Evolutionary conservation across 2,329 filamentous ascomycete species (phyloP).

Genomic region (Colletotrichum costaricense): DNA sequence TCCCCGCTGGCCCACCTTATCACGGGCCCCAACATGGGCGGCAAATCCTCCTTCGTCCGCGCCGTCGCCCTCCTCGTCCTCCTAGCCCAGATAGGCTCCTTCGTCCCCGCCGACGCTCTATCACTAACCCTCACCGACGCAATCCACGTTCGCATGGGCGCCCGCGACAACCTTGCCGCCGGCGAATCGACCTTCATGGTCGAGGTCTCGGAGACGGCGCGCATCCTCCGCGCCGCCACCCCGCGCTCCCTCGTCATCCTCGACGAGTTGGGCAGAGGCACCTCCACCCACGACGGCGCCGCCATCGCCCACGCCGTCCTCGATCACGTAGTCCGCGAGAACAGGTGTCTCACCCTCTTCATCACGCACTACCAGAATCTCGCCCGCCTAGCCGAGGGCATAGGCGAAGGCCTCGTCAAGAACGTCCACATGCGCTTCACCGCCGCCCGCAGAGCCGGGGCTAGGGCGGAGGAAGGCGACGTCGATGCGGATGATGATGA

Average conservation of each 20-base stretch:
- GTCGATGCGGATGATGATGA: conserved; percentile 34
- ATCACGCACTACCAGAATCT: conserved; percentile 98
- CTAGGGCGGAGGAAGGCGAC: conserved; percentile 32
- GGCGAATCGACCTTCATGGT: conserved; percentile 99
- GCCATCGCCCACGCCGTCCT: conserved; percentile 95
- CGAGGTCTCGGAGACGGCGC: conserved; percentile 90
- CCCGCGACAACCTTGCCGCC: conserved; percentile 94
- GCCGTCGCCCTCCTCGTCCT: conserved; percentile 91
- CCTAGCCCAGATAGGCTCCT: conserved; percentile 94
- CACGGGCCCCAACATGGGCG: conserved; percentile 98
- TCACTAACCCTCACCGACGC: conserved; percentile 86
- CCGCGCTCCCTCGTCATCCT: conserved; percentile 88
- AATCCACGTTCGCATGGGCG: conserved; percentile 95
- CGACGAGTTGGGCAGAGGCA: conserved; percentile 94
- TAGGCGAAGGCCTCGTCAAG: conserved; percentile 70
- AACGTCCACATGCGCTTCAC: conserved; percentile 97
- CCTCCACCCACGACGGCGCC: conserved; percentile 93
- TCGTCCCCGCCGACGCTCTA: conserved; percentile 84
- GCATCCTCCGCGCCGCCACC: conserved; percentile 90
- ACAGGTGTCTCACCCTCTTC: conserved; percentile 86
- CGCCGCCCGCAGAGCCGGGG: conserved; percentile 42
- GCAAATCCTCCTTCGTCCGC: conserved; percentile 97
- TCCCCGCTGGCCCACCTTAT: conserved; percentile 82
- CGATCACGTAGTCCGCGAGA: conserved; percentile 81
- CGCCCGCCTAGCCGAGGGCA: conserved; percentile 74